Percentiles rank a stretch among this genome's conserved stretches.
Conservation (phyloP, 495 filamentous ascomycete species). For the Aspergillus heteromorphus region DNA sequence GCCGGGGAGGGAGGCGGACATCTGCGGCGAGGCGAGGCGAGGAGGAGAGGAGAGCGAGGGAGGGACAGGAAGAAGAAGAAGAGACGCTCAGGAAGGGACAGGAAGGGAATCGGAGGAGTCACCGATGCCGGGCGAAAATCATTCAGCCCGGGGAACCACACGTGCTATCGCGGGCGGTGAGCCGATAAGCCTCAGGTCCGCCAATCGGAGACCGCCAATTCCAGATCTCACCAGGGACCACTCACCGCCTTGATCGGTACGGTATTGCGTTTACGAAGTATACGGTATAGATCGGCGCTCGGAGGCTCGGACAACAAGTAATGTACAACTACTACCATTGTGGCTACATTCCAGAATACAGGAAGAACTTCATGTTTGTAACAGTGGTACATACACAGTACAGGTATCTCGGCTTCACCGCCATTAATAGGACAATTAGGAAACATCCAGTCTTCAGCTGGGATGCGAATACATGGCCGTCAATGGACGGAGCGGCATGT, state of each 20-base stretch:
- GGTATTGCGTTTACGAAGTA: background rate
- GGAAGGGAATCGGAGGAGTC: constrained; percentile 7
- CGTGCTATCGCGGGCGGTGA: constrained; percentile 35
- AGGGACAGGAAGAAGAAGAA: constrained; percentile 4
- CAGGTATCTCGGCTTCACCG: constrained; percentile 26
- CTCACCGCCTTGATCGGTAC: constrained; percentile 1
- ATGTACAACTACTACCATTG: too few relatives aligned
- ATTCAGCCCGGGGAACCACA: constrained; percentile 10
- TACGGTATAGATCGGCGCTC: too few relatives aligned
- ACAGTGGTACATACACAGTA: constrained; percentile 21
- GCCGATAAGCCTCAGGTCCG: constrained; percentile 26
- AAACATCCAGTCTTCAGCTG: constrained; percentile 3
- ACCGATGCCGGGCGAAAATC: constrained; percentile 20
- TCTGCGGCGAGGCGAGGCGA: constrained; percentile 29
- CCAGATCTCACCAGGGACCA: background rate
- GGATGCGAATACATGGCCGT: constrained; percentile 5
- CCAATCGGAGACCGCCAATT: constrained; percentile 22
- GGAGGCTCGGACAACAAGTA: too few relatives aligned
- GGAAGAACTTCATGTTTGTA: background rate
- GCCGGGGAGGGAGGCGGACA: constrained; percentile 90
- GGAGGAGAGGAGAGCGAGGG: constrained; percentile 4
- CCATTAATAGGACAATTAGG: constrained; percentile 21
- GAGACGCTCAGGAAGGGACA: constrained; percentile 4
- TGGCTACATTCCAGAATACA: too few relatives aligned
- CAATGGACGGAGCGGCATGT: constrained; percentile 6